A percentile compares a stretch with the other conserved stretches of the same genome.
Conservation (phyloP, 352 stramenopile genomes). For the Globisporangium cylindrosporum region DNA sequence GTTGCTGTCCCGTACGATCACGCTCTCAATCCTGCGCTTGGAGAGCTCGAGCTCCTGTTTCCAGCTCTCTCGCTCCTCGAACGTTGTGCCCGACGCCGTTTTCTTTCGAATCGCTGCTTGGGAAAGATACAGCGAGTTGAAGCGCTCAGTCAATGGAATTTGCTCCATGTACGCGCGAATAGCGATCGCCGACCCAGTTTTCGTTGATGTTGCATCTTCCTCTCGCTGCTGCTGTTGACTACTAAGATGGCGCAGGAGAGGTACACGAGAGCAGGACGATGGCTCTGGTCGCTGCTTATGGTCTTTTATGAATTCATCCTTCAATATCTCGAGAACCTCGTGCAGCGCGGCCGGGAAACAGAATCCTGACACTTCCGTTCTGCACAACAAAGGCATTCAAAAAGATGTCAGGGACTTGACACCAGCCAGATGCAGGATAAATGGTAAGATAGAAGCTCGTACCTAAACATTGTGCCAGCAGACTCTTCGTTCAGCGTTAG, state of each 20-base stretch:
- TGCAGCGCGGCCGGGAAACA: conserved; percentile 42
- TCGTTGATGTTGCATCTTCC: conserved; percentile 13
- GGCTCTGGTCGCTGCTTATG: background rate
- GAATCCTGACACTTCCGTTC: conserved; percentile 56
- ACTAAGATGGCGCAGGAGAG: background rate
- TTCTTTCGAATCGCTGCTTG: conserved; percentile 10
- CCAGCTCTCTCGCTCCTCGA: conserved; percentile 31
- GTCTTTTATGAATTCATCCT: conserved; percentile 21
- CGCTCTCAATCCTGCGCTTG: conserved; percentile 48
- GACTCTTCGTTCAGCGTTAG: conserved; percentile 9
- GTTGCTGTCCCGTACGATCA: conserved; percentile 18
- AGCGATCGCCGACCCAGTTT: conserved; percentile 13
- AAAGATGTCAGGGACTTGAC: background rate
- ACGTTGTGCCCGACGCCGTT: conserved; percentile 3
- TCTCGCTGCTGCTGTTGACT: background rate
- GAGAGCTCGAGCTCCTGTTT: conserved; percentile 61
- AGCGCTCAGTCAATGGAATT: conserved; percentile 35
- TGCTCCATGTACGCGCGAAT: conserved; percentile 47
- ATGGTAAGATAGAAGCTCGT: background rate
- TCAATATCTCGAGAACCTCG: conserved; percentile 40
- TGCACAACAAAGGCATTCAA: background rate
- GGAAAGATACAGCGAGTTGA: conserved; percentile 45
- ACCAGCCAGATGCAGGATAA: background rate
- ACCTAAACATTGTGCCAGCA: conserved; percentile 19
- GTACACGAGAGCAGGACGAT: background rate